phyloP scores from a whole-genome alignment of 331 rosid species.

The Quercus tomentella region DNA sequence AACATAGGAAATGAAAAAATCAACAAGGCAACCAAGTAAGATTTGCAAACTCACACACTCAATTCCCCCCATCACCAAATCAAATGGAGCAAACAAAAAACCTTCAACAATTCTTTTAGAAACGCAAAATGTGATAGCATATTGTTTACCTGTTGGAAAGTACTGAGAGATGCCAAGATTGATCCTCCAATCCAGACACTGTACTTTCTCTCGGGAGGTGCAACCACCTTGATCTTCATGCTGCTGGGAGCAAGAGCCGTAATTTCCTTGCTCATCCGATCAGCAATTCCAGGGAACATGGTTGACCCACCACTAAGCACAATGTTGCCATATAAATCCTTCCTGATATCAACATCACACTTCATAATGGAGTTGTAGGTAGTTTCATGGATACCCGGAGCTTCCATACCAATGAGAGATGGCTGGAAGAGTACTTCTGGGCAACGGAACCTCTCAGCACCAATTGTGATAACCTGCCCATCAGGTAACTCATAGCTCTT shows the following conservation, averaged over 20 bases:
- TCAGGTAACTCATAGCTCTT: slow-evolving; percentile 90
- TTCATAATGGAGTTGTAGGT: slow-evolving; percentile 92
- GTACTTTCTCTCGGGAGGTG: slow-evolving; percentile 91
- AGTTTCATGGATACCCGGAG: slow-evolving; percentile 86
- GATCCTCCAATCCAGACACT: slow-evolving; percentile 99
- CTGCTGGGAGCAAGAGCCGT: slow-evolving; percentile 91
- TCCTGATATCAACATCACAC: slow-evolving; percentile 88
- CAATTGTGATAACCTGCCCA: slow-evolving; percentile 87
- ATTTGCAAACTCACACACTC: neutral
- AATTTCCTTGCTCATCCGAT: slow-evolving; percentile 93
- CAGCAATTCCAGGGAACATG: slow-evolving; percentile 91
- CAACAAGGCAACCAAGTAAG: neutral
- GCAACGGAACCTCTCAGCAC: slow-evolving; percentile 89
- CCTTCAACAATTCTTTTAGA: neutral
- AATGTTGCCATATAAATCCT: slow-evolving; percentile 80
- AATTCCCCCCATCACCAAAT: neutral
- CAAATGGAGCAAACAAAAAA: neutral
- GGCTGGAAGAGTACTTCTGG: slow-evolving; percentile 93
- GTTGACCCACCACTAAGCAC: slow-evolving; percentile 95
- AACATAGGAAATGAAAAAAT: neutral
- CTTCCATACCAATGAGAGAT: slow-evolving; percentile 87
- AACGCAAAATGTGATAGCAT: neutral
- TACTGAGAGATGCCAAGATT: slow-evolving; percentile 84
- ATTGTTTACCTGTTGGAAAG: slow-evolving; percentile 74
- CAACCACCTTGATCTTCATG: slow-evolving; percentile 93